Evolutionary conservation across 768 basidiomycete species (phyloP), one percentile per base, ranked within the genome.

Genomic region (Calocera cornea): DNA sequence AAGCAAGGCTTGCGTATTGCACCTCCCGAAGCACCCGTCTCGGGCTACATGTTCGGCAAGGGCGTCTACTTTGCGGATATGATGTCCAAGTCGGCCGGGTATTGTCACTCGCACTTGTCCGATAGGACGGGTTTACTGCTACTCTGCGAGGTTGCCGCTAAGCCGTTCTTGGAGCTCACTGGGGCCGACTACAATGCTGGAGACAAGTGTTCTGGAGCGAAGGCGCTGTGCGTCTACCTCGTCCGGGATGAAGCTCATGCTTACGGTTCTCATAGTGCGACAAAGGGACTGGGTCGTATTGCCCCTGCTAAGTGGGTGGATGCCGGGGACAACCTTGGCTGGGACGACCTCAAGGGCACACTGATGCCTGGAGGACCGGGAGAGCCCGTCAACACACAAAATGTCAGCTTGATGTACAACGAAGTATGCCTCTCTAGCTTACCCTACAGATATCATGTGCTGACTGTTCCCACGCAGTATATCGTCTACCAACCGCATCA

Each of bases 1-100:
- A 82, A 80, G 73, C 85, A 87, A 73, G 85, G 85, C 24, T 70
- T 87, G 68, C 80, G 85, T 10, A 86, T 87, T 68, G 85, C 85
- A 3, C 85, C 85, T 40, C 85, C 85, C 10, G 85, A 87, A 79
- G 83, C 70, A 11, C 70, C 70, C 14, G 70, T 71, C 49, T 64
- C 66, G n/a, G 70, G 70, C 16, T 71, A 70, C 72, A 86, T 86
- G 85, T 86, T 86, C 72, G 85, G 85, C 65, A 86, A 86, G 74
- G 85, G 84, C 49, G 83, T 85, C 38, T 86, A 86, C 73, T 84
- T 86, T 66, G 84, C 85, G 2, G 84, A 86, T 74, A 85, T 85
- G 82, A 83, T 86, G 82, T 84, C 84, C 34, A 86, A 86, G 82
- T 85, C 84, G 41, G 84, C 84, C 36, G 80, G 80, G 68, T 86